Conservation (phyloP, 371 early-diverging fungal species). For the Mortierella sp. region DNA sequence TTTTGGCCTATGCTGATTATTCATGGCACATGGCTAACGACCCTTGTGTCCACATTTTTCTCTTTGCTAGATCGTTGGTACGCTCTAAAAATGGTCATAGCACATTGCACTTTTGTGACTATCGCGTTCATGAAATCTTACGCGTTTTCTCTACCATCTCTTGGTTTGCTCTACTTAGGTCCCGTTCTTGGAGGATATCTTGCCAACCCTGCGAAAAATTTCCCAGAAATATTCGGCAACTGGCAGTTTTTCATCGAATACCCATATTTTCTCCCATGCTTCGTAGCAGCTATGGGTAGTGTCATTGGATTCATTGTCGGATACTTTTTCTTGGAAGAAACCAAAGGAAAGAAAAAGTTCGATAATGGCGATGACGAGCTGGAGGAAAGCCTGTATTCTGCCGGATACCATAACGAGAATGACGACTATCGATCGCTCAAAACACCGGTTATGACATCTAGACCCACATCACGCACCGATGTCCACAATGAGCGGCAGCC, state of each 20-base stretch:
- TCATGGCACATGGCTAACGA: neutral
- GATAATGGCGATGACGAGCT: neutral
- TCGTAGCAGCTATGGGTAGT: conserved; percentile 73
- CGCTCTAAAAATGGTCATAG: neutral
- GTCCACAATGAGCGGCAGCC: conserved; percentile 31
- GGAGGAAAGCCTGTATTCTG: neutral
- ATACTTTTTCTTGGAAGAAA: conserved; percentile 82
- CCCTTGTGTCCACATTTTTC: neutral
- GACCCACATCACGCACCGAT: conserved; percentile 1
- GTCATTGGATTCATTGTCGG: conserved; percentile 75
- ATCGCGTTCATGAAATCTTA: neutral
- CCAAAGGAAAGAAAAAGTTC: conserved; percentile 35
- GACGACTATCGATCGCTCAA: neutral
- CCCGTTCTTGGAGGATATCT: conserved; percentile 87
- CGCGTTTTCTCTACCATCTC: neutral
- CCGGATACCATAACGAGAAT: neutral
- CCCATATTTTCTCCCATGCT: conserved; percentile 91
- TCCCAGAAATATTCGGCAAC: conserved; percentile 77
- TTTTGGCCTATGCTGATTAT: too few species aligned
- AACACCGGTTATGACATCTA: neutral
- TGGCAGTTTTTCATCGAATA: conserved; percentile 71
- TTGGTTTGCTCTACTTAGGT: conserved; percentile 58
- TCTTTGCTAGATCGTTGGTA: conserved; percentile 12
- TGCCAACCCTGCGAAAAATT: conserved; percentile 77
- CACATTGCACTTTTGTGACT: too few species aligned